Conservation (phyloP, 2,329 filamentous ascomycete genomes). For the Sporothrix phasma region DNA sequence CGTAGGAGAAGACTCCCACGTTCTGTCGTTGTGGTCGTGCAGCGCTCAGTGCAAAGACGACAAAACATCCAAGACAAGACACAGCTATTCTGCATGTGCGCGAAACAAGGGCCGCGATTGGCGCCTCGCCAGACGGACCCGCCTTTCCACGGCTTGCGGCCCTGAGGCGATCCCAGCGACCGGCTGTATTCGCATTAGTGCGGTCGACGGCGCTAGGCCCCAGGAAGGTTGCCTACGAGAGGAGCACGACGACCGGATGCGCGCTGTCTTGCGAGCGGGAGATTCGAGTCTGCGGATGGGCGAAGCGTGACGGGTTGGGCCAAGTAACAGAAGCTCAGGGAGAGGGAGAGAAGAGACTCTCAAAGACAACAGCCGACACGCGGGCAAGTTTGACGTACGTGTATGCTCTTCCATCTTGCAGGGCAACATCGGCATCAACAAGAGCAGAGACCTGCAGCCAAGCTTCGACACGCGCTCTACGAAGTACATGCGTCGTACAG, state of each 20-base stretch:
- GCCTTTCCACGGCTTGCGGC: not conserved
- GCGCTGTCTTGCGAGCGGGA: too few relatives aligned
- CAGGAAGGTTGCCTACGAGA: not conserved
- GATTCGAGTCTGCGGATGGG: not conserved
- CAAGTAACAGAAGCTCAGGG: not conserved
- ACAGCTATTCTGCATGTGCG: conserved; percentile 11
- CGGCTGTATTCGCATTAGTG: not conserved
- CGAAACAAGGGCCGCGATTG: conserved; percentile 7
- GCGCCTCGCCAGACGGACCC: not conserved
- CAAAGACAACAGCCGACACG: not conserved
- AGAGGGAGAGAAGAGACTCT: not conserved
- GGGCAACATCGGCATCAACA: not conserved
- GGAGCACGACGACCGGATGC: not conserved
- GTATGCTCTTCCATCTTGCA: too few relatives aligned
- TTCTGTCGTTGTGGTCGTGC: not conserved
- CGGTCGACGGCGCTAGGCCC: too few relatives aligned
- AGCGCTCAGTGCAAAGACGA: too few relatives aligned
- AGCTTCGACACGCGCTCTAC: not conserved
- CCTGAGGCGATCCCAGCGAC: not conserved
- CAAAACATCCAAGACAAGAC: too few relatives aligned
- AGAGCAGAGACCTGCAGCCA: not conserved
- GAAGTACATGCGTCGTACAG: too few relatives aligned
- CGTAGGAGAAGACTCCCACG: not conserved
- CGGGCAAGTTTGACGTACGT: too few relatives aligned
- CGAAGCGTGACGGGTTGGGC: not conserved